Conservation (phyloP, 192 early-diverging fungal genomes). For the Phycomyces nitens region DNA sequence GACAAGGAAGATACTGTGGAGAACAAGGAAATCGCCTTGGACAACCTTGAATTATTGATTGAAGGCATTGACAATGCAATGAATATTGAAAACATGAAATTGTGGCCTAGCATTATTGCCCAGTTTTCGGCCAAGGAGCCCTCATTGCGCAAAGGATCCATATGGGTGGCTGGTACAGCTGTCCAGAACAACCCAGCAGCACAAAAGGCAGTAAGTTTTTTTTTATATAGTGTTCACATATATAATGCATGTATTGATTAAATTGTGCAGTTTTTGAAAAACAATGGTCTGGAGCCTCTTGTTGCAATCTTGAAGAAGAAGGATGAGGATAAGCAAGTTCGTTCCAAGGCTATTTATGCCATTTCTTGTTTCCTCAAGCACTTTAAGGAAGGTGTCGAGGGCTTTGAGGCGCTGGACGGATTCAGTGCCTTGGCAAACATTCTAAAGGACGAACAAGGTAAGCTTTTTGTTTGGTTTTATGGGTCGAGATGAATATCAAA, state of each 20-base stretch:
- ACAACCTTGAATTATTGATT: constrained; percentile 90
- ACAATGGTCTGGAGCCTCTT: constrained; percentile 44
- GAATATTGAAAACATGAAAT: constrained; percentile 78
- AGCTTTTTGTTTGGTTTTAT: neutral
- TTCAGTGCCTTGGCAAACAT: constrained; percentile 43
- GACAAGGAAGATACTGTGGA: constrained; percentile 55
- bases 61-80: constrained; percentile 86
- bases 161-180: constrained; percentile 92
- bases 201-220: constrained; percentile 66
- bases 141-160: constrained; percentile 61
- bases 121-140: constrained; percentile 48
- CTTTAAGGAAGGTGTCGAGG: constrained; percentile 47
- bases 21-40: constrained; percentile 78
- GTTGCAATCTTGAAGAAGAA: constrained; percentile 42
- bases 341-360: constrained; percentile 70
- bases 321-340: constrained; percentile 41
- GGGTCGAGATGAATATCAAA: too few relatives aligned
- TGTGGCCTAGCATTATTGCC: constrained; percentile 81
- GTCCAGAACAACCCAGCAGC: constrained; percentile 91
- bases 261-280: constrained; percentile 39
- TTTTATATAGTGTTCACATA: neutral
- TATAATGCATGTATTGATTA: constrained; percentile 1
- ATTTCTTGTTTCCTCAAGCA: constrained; percentile 65
- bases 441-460: constrained; percentile 43
- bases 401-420: constrained; percentile 51